Evolutionary conservation across 768 basidiomycete genomes (phyloP), one percentile per base, ranked within the genome.

Genomic region (Suillus bovinus): DNA sequence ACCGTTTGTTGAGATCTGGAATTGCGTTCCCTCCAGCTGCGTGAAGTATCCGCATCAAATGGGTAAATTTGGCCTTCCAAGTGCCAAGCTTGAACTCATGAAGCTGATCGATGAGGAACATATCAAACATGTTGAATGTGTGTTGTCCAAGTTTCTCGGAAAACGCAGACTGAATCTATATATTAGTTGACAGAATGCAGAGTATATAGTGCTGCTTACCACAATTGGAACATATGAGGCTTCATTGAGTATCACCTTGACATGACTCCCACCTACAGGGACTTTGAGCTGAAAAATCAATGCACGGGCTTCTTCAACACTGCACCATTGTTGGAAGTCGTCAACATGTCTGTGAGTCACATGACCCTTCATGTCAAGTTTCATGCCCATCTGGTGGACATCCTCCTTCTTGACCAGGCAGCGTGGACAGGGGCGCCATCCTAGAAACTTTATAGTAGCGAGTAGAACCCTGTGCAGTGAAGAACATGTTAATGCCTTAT

Each of bases 181-280:
- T 36, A 47, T 47, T 24, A 47, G 46, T 46, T 1, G 14, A 58
- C 33, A 1, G 27, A 27, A 9, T 36, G 29, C 31, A 61, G 64
- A 31, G 65, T 57, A 20, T 22, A 34, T 38, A 46, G 44, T 3
- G 11, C 5, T 24, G 4, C 70, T 60, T 36, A 77, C 77, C 33
- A 36, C 17, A 10, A 73, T 73, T 2, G 75, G 78, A 0, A 77
- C 76, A 29, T 74, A 59, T 0, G 75, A 77, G 16, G 71, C 62
- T 3, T 44, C 29, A 56, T 71, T 64, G 0, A 78, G 65, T 0
- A 76, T 22, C 0, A 58, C 42, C 8, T 76, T 70, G 1, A 79
- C 76, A 11, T 20, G 36, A 1, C 53, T 61, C 39, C 68, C 69
- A 22, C 72, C 68, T 3, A 79, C 70, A 1, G 60, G 42, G 9